Evolutionary conservation across 495 filamentous ascomycete species (phyloP).

Genomic region (Friedmanniomyces endolithicus): DNA sequence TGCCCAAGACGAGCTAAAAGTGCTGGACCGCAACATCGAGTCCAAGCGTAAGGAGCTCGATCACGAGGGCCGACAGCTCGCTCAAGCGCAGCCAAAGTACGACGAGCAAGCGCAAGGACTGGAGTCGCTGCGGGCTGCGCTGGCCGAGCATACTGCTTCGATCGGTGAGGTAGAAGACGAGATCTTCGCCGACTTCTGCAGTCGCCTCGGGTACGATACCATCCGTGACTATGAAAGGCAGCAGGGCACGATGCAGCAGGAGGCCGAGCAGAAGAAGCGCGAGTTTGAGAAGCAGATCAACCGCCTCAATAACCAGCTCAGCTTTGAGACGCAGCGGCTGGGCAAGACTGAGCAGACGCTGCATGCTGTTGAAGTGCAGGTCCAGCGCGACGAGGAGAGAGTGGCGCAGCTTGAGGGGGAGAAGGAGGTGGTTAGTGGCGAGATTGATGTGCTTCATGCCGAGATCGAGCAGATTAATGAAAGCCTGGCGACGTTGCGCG

Average conservation of each 20-base stretch:
- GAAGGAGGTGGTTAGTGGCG: conserved; percentile 59
- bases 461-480: conserved; percentile 67
- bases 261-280: conserved; percentile 71
- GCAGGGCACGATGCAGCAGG: conserved; percentile 81
- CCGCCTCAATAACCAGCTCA: conserved; percentile 63
- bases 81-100: conserved; percentile 66
- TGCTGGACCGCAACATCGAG: conserved; percentile 71
- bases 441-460: conserved; percentile 57
- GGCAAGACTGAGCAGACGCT: conserved; percentile 58
- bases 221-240: conserved; percentile 89
- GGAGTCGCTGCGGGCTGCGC: conserved; percentile 49
- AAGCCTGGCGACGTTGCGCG: conserved; percentile 52
- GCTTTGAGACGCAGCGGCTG: conserved; percentile 62
- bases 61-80: conserved; percentile 55
- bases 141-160: conserved; percentile 59
- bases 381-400: conserved; percentile 49
- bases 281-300: conserved; percentile 77
- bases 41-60: conserved; percentile 77
- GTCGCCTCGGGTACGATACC: conserved; percentile 69
- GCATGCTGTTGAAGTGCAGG: conserved; percentile 48
- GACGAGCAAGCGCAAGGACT: conserved; percentile 56
- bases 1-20: conserved; percentile 60
- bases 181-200: conserved; percentile 78
- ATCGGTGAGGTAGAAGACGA: conserved; percentile 79
- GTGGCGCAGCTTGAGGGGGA: conserved; percentile 59